Evolutionary conservation across 225 moss, liverwort and hornwort genomes (phyloP).

Genomic region (Polytrichum commune): DNA sequence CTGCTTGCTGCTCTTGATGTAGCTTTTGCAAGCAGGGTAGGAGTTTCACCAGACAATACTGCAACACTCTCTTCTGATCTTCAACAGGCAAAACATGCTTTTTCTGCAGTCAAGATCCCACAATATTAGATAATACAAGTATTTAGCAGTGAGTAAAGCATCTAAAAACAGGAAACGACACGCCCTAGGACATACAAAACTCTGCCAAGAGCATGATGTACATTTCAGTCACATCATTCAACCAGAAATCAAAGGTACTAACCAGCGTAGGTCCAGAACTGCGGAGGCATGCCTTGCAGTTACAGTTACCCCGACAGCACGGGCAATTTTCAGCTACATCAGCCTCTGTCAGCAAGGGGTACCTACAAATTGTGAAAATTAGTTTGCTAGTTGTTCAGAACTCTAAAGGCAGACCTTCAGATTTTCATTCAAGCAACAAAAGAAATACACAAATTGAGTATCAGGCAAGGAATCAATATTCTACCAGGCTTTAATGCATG

Average conservation of each 20-base stretch:
- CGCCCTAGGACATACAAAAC: neutral
- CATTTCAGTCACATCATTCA: neutral
- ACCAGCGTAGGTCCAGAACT: constrained; percentile 55
- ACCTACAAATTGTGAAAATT: constrained; percentile 39
- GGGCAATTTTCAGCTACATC: constrained; percentile 75
- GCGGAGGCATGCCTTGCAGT: constrained; percentile 96
- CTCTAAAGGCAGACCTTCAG: too few relatives aligned
- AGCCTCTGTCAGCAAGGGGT: constrained; percentile 56
- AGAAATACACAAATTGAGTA: too few relatives aligned
- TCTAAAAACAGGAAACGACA: too few relatives aligned
- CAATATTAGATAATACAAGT: neutral
- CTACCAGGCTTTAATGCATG: constrained; percentile 86
- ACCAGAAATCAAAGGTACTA: constrained; percentile 8
- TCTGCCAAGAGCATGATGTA: neutral
- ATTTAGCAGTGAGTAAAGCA: too few relatives aligned
- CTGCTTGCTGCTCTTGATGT: constrained; percentile 42
- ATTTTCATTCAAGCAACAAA: too few relatives aligned
- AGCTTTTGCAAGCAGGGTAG: constrained; percentile 35
- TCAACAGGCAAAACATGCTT: constrained; percentile 22
- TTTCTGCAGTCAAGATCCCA: constrained; percentile 17
- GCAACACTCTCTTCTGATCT: constrained; percentile 25
- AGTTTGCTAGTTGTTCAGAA: too few relatives aligned
- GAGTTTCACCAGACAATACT: constrained; percentile 35
- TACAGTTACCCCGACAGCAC: constrained; percentile 86
- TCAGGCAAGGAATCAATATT: neutral